Conservation (phyloP, 2,329 filamentous ascomycete genomes). For the Hypoxylon rubiginosum region DNA sequence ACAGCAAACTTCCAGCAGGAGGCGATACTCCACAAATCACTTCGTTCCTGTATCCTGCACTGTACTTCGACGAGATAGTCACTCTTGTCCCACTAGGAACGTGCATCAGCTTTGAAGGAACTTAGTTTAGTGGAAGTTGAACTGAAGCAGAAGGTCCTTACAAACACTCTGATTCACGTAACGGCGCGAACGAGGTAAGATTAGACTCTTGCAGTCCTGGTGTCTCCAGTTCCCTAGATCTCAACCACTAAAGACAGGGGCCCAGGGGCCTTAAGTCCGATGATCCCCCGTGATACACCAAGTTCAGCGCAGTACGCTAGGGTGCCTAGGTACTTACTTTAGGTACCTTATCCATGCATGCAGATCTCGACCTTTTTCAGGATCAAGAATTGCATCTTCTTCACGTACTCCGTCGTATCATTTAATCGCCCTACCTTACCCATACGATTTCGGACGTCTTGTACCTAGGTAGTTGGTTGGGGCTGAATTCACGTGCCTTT, state of each 20-base stretch:
- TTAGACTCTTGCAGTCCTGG: constrained; percentile 2
- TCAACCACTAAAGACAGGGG: constrained; percentile 8
- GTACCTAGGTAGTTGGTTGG: not conserved
- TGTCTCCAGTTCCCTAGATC: not conserved
- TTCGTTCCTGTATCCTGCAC: constrained; percentile 25
- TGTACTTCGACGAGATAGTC: constrained; percentile 25
- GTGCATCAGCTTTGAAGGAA: constrained; percentile 30
- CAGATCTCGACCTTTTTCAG: constrained; percentile 6
- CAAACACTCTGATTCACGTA: constrained; percentile 3
- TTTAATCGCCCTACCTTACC: constrained; percentile 4
- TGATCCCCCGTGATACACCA: constrained; percentile 27
- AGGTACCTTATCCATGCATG: not conserved
- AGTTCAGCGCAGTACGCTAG: not conserved
- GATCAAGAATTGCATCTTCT: constrained; percentile 1
- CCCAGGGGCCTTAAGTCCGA: constrained; percentile 11
- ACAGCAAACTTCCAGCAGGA: constrained; percentile 43
- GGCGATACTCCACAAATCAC: constrained; percentile 30
- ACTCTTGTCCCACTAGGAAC: constrained; percentile 33
- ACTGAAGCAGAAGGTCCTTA: constrained; percentile 12
- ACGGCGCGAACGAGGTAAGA: constrained; percentile 7
- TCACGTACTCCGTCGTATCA: constrained; percentile 2
- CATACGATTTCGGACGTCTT: constrained; percentile 8
- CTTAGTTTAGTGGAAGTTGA: constrained; percentile 18
- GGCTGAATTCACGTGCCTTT: not conserved
- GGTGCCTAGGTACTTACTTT: not conserved